A percentile compares a stretch with the other conserved stretches of the same genome.
Evolutionary conservation across 495 filamentous ascomycete genomes (phyloP).

Genomic region (Copromyces sp.): DNA sequence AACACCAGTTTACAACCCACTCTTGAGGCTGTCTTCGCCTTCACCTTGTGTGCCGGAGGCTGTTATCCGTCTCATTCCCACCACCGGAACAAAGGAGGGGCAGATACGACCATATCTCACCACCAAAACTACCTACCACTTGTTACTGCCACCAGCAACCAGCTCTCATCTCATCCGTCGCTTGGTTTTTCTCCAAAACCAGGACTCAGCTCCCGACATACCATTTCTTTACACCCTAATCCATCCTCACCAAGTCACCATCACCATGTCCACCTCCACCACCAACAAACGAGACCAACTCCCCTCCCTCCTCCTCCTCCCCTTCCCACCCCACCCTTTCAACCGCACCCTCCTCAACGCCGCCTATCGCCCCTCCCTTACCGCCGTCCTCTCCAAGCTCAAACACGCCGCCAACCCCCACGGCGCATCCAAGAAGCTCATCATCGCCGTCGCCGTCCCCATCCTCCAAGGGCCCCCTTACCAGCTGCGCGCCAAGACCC

Average conservation of each 20-base stretch:
- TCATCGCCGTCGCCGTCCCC: slow-evolving; percentile 45
- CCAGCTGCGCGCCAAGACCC: slow-evolving; percentile 37
- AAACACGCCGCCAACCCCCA: slow-evolving; percentile 18
- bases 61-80: neutral
- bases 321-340: slow-evolving; percentile 40
- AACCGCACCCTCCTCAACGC: slow-evolving; percentile 37
- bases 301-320: slow-evolving; percentile 48
- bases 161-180: neutral
- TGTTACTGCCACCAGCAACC: neutral
- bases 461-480: slow-evolving; percentile 31
- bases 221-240: neutral
- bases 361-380: slow-evolving; percentile 48
- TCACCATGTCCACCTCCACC: neutral
- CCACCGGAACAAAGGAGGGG: neutral
- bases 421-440: slow-evolving; percentile 31
- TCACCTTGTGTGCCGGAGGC: neutral
- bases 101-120: neutral
- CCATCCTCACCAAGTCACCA: neutral
- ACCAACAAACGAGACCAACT: slow-evolving; percentile 13
- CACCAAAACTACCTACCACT: neutral
- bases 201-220: neutral
- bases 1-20: neutral
- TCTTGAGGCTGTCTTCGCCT: neutral
- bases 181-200: neutral
- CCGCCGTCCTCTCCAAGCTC: slow-evolving; percentile 34